These are phyloP conservation scores for Lolium multiflorum DNA, from an alignment of 176 grass and related monocot species.

Conservation along the genomic window DNA sequence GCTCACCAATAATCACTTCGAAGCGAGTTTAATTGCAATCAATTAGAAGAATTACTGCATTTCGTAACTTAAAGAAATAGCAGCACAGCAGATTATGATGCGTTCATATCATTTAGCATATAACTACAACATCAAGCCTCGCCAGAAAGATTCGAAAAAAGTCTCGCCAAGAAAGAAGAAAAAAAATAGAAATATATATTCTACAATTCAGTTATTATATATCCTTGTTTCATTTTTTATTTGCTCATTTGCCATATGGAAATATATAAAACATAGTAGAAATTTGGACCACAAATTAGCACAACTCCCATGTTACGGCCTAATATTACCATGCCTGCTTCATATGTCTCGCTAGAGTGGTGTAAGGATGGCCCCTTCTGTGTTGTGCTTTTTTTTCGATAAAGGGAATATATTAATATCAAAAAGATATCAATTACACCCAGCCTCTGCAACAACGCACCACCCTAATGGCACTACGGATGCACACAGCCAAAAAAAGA, in stretches of 20 bases:
- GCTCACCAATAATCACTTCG: neutral
- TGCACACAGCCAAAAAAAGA: too few species aligned
- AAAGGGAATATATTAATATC: too few species aligned
- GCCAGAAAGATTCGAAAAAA: neutral
- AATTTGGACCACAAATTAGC: neutral
- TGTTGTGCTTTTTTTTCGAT: neutral
- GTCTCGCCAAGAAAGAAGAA: neutral
- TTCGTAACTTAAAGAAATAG: neutral
- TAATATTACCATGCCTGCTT: constrained; percentile 1
- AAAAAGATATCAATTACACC: too few species aligned
- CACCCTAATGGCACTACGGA: too few species aligned
- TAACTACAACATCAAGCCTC: neutral
- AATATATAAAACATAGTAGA: constrained; percentile 15
- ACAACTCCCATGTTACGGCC: neutral
- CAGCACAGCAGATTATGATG: neutral
- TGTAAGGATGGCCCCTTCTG: neutral
- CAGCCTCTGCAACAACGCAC: too few species aligned
- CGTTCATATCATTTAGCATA: constrained; percentile 1
- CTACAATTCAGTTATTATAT: neutral
- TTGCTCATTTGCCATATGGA: constrained; percentile 26
- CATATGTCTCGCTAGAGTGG: constrained; percentile 8
- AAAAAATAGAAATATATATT: neutral
- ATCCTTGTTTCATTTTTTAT: neutral
- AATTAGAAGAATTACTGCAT: too few species aligned
- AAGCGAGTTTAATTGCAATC: neutral